Base-by-base conservation (phyloP, 306 rosid species). In the Medicago lupulina region DNA sequence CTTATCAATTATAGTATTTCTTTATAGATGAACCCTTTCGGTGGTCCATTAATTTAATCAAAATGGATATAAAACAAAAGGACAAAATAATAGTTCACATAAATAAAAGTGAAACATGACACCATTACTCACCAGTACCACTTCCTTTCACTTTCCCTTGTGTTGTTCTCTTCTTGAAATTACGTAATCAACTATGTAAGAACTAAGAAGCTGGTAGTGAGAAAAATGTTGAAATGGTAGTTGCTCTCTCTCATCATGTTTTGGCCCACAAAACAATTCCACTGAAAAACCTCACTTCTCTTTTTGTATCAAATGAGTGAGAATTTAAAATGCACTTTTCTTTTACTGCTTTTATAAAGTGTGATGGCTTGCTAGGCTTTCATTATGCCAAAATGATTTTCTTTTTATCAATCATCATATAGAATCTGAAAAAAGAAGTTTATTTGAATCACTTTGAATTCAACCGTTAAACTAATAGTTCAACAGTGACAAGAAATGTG, bases 371-470 rank as follows among this genome's bases (percentile, higher is more conserved):
- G 21, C 6, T 71, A 55, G 12, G 9, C 65, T 76, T 66, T 74
- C 80, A 77, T 78, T 64, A 81, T 85, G 71, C 71, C 73, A 78
- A 81, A 77, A 69, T 81, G 73, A 74, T 81, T 70, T 34, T 18
- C 67, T 66, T 76, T 61, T 55, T 11, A 31, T 68, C 67, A 68
- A 54, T 60, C 36, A 8, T 28, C 38, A 8, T 31, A 34, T 5
- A 59, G 36, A 72, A 80, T 49, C 49, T 39, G 49, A 38, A 60
- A 38, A 60, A 60, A 61, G 36, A 39, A 28, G 50, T 18, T 47
- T 15, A 17, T 79, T 69, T 55, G 16, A 50, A 61, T 54, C 72
- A 28, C 18, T 51, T 46, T 70, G 44, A 80, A 68, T 46, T 68
- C 73, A 76, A 68, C 31, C 36, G 36, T 28, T 60, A 31, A 54